These are phyloP conservation scores for Lodderomyces jiufengensis DNA, from an alignment of 1,139 yeast species.

Conservation along the genomic window DNA sequence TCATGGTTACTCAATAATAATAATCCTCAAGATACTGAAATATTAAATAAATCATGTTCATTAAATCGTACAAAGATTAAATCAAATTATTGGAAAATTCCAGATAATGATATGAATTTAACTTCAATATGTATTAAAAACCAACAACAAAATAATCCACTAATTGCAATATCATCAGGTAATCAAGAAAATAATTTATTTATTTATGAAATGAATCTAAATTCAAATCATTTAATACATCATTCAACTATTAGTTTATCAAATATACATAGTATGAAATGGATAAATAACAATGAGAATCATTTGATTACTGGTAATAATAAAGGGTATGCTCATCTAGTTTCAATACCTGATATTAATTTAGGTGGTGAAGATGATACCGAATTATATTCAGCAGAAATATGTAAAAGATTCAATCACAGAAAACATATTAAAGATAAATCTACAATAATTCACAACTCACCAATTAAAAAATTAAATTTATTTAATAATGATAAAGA, in stretches of 20 bases:
- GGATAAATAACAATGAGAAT: slow-evolving; percentile 35
- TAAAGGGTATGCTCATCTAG: slow-evolving; percentile 65
- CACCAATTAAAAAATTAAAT: slow-evolving; percentile 27
- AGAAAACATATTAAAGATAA: slow-evolving; percentile 48
- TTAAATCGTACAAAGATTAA: slow-evolving; percentile 42
- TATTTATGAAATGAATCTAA: slow-evolving; percentile 54
- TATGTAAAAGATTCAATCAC: slow-evolving; percentile 72
- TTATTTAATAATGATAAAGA: slow-evolving; percentile 19
- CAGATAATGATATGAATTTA: slow-evolving; percentile 54
- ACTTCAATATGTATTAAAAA: slow-evolving; percentile 45
- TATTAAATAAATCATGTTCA: slow-evolving; percentile 40
- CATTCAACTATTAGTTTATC: slow-evolving; percentile 73
- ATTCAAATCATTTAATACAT: slow-evolving; percentile 53
- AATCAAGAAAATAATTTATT: slow-evolving; percentile 52
- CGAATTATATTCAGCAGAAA: slow-evolving; percentile 55
- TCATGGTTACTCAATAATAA: slow-evolving; percentile 26
- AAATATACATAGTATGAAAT: slow-evolving; percentile 58
- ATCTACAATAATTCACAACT: slow-evolving; percentile 16
- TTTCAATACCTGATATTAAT: slow-evolving; percentile 51
- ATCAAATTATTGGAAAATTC: slow-evolving; percentile 70
- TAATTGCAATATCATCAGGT: slow-evolving; percentile 66
- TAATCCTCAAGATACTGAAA: slow-evolving; percentile 28
- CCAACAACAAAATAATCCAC: slow-evolving; percentile 25
- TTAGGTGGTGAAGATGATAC: slow-evolving; percentile 31
- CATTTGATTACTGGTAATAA: slow-evolving; percentile 65